phyloP scores from a whole-genome alignment of 2,329 filamentous ascomycete species.

The Emericellopsis cladophorae region DNA sequence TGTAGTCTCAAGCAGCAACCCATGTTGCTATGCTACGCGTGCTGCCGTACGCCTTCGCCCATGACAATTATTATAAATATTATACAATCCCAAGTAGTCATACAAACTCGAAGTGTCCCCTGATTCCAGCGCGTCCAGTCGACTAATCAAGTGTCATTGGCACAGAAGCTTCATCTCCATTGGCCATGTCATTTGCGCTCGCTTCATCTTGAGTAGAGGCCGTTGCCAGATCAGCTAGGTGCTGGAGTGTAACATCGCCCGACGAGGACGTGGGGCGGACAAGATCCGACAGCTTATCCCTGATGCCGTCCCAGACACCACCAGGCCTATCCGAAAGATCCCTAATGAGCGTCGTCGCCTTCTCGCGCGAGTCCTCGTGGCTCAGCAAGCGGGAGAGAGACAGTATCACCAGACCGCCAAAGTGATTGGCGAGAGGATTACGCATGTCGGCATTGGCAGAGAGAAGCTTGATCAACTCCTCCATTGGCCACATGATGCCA shows the following conservation, averaged over 20 bases:
- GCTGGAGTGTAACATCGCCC: conserved; percentile 38
- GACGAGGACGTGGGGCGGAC: conserved; percentile 19
- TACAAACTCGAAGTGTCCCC: no score
- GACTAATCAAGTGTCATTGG: no score
- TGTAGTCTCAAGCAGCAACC: no score
- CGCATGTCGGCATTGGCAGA: conserved; percentile 39
- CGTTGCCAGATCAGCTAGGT: conserved; percentile 44
- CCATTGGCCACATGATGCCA: conserved; percentile 47
- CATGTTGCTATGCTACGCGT: no score
- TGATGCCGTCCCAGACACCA: conserved; percentile 44
- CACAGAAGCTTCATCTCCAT: no score
- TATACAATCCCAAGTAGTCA: no score
- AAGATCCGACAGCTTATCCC: conserved; percentile 25
- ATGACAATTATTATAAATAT: no score
- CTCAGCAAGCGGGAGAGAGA: conserved; percentile 48
- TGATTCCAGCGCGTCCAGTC: no score
- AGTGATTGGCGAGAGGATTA: conserved; percentile 56
- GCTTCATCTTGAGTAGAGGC: not conserved
- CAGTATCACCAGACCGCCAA: conserved; percentile 45
- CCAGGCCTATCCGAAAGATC: conserved; percentile 42
- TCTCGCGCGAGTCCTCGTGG: conserved; percentile 40
- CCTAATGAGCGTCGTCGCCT: conserved; percentile 41
- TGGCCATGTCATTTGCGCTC: not conserved
- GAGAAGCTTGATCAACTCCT: conserved; percentile 45
- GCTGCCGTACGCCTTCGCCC: no score